Conservation (phyloP, 1,284 basidiomycete species). For the Austroboletus rostrupii region DNA sequence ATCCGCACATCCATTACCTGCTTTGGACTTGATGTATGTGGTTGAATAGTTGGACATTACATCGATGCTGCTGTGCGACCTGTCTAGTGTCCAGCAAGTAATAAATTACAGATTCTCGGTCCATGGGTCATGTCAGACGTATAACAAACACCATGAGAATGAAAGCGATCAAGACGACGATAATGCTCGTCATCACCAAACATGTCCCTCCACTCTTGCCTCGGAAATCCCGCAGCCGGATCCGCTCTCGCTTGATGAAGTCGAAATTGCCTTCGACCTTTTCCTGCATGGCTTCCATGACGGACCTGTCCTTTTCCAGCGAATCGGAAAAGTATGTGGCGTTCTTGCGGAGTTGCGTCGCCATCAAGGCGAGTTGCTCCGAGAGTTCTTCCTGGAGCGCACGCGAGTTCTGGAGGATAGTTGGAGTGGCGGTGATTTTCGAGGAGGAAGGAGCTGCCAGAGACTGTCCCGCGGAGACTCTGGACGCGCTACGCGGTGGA, state of each 20-base stretch:
- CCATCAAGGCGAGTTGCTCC: slow-evolving; percentile 73
- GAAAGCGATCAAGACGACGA: slow-evolving; percentile 61
- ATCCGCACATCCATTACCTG: slow-evolving; percentile 7
- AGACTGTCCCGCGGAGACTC: slow-evolving; percentile 21
- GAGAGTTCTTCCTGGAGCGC: slow-evolving; percentile 70
- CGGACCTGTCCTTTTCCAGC: slow-evolving; percentile 60
- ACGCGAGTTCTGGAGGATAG: slow-evolving; percentile 53
- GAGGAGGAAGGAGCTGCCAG: slow-evolving; percentile 31
- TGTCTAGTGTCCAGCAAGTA: neutral
- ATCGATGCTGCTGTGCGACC: slow-evolving; percentile 5
- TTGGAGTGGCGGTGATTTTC: slow-evolving; percentile 37
- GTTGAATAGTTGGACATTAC: slow-evolving; percentile 10
- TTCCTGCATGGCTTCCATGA: slow-evolving; percentile 56
- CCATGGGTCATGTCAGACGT: slow-evolving; percentile 45
- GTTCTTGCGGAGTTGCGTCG: slow-evolving; percentile 71
- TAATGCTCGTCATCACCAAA: slow-evolving; percentile 56
- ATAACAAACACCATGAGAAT: slow-evolving; percentile 71
- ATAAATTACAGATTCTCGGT: slow-evolving; percentile 5
- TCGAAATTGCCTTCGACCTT: slow-evolving; percentile 70
- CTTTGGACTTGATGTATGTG: slow-evolving; percentile 7
- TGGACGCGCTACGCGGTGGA: slow-evolving; percentile 17
- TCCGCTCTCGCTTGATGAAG: slow-evolving; percentile 63
- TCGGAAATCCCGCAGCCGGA: slow-evolving; percentile 59
- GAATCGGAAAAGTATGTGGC: slow-evolving; percentile 65
- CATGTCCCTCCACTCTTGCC: slow-evolving; percentile 70